Evolutionary conservation across 176 grass and related monocot genomes (phyloP).

Genomic region (Guadua angustifolia): DNA sequence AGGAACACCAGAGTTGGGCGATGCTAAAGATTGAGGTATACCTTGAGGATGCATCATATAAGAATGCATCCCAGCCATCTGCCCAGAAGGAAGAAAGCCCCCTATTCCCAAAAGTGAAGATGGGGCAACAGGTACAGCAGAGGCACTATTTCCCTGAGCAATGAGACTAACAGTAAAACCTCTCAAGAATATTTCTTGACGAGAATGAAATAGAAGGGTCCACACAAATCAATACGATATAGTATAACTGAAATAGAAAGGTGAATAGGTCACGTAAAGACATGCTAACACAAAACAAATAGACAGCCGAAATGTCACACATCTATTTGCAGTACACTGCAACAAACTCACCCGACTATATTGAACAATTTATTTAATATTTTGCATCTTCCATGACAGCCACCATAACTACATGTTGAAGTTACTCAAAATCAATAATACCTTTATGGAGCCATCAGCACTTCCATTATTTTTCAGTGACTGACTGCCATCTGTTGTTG

Average conservation of each 20-base stretch:
- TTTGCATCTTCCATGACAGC: not conserved
- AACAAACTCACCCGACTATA: not conserved
- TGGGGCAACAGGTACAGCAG: conserved; percentile 54
- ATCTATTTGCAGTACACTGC: not conserved
- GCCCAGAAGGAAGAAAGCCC: conserved; percentile 59
- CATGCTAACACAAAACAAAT: not conserved
- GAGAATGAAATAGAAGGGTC: not conserved
- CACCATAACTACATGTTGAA: conserved; percentile 18
- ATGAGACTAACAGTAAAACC: not conserved
- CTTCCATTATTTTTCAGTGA: conserved; percentile 55
- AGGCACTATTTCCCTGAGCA: conserved; percentile 56
- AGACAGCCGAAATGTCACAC: not conserved
- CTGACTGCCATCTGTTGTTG: conserved; percentile 48
- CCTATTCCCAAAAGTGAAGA: conserved; percentile 61
- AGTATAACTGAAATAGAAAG: conserved; percentile 23
- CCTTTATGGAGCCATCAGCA: conserved; percentile 67
- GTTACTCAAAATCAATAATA: conserved; percentile 44
- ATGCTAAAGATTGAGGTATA: conserved; percentile 60
- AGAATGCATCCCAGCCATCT: conserved; percentile 68
- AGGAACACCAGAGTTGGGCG: conserved; percentile 63
- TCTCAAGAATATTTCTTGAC: not conserved
- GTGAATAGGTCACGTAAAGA: not conserved
- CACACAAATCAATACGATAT: conserved; percentile 6
- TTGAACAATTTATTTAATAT: conserved; percentile 5
- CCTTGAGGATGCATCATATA: conserved; percentile 76